phyloP scores from a whole-genome alignment of 352 stramenopile genomes.

The Pythium aquatile region DNA sequence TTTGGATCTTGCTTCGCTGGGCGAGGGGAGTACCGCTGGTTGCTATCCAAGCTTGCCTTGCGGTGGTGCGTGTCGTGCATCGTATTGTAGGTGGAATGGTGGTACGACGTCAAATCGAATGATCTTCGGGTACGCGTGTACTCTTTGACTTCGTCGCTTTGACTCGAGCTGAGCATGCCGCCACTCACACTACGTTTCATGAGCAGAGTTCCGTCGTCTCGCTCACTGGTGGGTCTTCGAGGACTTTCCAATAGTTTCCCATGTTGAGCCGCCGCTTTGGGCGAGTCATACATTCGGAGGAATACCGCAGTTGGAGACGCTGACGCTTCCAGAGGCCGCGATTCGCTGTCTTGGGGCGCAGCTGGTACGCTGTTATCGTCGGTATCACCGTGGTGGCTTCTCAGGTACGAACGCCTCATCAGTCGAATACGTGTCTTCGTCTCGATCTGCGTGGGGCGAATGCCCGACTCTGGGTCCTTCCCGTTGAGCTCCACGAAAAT shows the following conservation, averaged over 20 bases:
- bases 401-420: slow-evolving; percentile 68
- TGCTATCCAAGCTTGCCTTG: slow-evolving; percentile 14
- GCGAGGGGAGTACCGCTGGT: slow-evolving; percentile 1
- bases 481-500: slow-evolving; percentile 85
- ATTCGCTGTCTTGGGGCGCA: neutral
- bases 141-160: slow-evolving; percentile 11
- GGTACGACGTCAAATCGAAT: slow-evolving; percentile 43
- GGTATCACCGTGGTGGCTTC: slow-evolving; percentile 56
- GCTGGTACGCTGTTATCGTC: slow-evolving; percentile 18
- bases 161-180: neutral
- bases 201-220: neutral
- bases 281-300: slow-evolving; percentile 70
- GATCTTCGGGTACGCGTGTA: slow-evolving; percentile 17
- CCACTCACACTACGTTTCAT: slow-evolving; percentile 11
- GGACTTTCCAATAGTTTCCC: slow-evolving; percentile 24
- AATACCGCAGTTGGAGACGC: slow-evolving; percentile 55
- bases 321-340: neutral
- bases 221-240: neutral
- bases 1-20: neutral
- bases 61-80: slow-evolving; percentile 6
- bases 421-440: slow-evolving; percentile 72
- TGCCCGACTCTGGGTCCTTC: slow-evolving; percentile 13
- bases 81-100: slow-evolving; percentile 1
- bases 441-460: slow-evolving; percentile 37
- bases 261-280: slow-evolving; percentile 37